Evolutionary conservation across 257 asterid genomes (phyloP).

Genomic region (Thymus mandschuricus): DNA sequence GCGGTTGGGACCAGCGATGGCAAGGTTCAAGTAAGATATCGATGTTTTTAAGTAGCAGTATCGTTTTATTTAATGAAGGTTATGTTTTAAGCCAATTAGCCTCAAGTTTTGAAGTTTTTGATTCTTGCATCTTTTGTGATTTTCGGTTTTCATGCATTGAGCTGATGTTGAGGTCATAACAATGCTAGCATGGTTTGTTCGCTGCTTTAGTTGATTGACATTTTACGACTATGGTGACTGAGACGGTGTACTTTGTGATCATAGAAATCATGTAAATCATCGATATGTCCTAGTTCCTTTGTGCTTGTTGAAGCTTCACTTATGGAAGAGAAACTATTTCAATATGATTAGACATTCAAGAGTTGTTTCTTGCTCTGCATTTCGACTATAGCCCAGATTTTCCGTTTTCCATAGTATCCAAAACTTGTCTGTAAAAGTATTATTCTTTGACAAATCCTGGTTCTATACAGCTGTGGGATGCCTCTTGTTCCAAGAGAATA

Average conservation of each 20-base stretch:
- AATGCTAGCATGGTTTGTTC: not conserved
- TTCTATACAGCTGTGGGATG: slow-evolving; percentile 81
- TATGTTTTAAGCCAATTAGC: not conserved
- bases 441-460: no score
- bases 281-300: not conserved
- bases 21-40: slow-evolving; percentile 67
- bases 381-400: not conserved
- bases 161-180: not conserved
- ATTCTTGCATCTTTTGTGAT: slow-evolving; percentile 2
- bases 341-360: not conserved
- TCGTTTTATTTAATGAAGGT: slow-evolving; percentile 19
- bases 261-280: not conserved
- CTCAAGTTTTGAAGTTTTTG: not conserved
- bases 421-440: not conserved
- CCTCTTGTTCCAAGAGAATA: slow-evolving; percentile 78
- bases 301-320: slow-evolving; percentile 2
- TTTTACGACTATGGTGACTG: no score
- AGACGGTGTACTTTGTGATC: no score
- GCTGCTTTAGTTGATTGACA: not conserved
- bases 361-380: not conserved
- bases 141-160: not conserved
- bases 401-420: not conserved
- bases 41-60: not conserved
- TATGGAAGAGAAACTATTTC: not conserved
- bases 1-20: slow-evolving; percentile 92